Conservation (phyloP, 1,139 yeast genomes). For the Scheffersomyces quercinus region DNA sequence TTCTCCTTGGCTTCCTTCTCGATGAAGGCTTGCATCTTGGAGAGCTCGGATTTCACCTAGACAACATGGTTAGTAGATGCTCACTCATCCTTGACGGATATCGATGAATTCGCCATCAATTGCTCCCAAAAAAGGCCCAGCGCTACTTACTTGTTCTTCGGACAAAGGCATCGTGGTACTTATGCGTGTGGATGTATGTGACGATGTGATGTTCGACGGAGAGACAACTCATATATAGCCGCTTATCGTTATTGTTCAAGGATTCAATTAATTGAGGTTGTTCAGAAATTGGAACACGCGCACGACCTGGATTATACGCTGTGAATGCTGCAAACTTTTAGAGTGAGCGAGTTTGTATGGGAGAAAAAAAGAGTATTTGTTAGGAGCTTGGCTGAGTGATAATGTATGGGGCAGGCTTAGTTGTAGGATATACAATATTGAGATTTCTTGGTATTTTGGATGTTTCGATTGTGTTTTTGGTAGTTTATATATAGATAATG, state of each 20-base stretch:
- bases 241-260: constrained; percentile 1
- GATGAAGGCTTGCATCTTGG: constrained; percentile 98
- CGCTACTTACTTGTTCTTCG: constrained; percentile 47
- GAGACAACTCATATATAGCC: no score
- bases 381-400: no score
- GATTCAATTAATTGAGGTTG: background rate
- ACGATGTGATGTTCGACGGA: no score
- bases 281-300: constrained; percentile 4
- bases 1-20: constrained; percentile 98
- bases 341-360: no score
- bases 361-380: no score
- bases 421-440: no score
- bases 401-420: no score
- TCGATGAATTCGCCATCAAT: background rate
- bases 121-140: background rate
- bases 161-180: constrained; percentile 40
- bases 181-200: no score
- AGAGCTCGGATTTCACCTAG: constrained; percentile 91
- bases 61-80: constrained; percentile 13
- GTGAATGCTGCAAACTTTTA: background rate
- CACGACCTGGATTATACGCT: constrained; percentile 7
- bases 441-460: no score
- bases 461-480: no score
- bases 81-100: no score
- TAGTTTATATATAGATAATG: no score